Conservation (phyloP, 192 early-diverging fungal species). For the Backusella tarrabulga region DNA sequence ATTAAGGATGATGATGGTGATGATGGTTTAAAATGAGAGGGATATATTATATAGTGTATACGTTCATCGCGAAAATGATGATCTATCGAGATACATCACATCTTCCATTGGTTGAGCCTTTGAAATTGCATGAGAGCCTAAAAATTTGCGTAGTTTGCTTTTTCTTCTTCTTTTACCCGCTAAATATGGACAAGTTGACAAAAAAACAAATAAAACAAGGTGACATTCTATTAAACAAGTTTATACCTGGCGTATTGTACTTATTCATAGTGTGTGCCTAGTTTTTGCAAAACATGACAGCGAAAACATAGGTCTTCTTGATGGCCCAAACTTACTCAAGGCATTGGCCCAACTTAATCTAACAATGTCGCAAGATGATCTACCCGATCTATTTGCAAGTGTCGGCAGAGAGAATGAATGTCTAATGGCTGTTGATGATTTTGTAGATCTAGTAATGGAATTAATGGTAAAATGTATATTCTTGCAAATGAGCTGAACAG, state of each 20-base stretch:
- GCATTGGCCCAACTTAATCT: background rate
- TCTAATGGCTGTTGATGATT: background rate
- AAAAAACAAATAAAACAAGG: background rate
- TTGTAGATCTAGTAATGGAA: constrained; percentile 1
- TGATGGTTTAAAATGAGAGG: no score
- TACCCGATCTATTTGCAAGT: constrained; percentile 6
- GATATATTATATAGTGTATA: no score
- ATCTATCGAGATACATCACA: no score
- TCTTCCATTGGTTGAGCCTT: background rate
- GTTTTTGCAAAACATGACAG: background rate
- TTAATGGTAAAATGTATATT: constrained; percentile 1
- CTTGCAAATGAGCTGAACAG: background rate
- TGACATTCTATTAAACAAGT: background rate
- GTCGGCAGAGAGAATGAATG: background rate
- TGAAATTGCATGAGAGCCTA: background rate
- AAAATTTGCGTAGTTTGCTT: background rate
- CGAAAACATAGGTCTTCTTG: background rate
- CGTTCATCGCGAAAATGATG: no score
- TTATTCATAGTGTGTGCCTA: background rate
- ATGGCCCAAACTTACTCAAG: background rate
- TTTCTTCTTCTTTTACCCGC: background rate
- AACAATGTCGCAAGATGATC: background rate
- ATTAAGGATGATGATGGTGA: no score
- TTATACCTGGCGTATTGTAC: background rate
- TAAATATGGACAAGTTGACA: background rate